These are phyloP conservation scores for Colletotrichum orbiculare DNA, from an alignment of 2,329 filamentous ascomycete species.

Conservation along the genomic window DNA sequence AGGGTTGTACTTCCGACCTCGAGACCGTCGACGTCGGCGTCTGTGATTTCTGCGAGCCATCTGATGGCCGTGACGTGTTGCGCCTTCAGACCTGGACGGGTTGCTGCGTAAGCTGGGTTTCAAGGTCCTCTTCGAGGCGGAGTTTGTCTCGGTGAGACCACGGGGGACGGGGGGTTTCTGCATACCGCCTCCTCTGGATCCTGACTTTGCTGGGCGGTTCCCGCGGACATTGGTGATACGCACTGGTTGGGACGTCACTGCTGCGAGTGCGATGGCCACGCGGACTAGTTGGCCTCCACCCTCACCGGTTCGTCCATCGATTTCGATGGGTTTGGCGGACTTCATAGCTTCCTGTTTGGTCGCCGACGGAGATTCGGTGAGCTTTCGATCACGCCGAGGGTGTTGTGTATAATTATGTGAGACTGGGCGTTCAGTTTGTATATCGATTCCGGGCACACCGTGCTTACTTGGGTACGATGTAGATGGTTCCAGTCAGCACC, in stretches of 20 bases:
- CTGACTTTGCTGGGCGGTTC: slow-evolving; percentile 53
- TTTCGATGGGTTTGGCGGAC: slow-evolving; percentile 50
- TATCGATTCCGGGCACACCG: no score
- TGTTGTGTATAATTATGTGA: no score
- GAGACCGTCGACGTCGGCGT: slow-evolving; percentile 62
- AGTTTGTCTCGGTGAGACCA: background rate
- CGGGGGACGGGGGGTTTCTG: background rate
- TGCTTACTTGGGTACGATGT: no score
- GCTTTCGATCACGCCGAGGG: no score
- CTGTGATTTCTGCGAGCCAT: slow-evolving; percentile 63
- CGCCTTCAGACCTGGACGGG: slow-evolving; percentile 63
- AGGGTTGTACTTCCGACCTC: slow-evolving; percentile 61
- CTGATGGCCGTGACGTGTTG: slow-evolving; percentile 69
- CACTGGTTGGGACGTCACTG: slow-evolving; percentile 64
- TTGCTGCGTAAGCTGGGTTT: background rate
- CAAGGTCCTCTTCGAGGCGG: background rate
- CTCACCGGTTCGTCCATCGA: slow-evolving; percentile 69
- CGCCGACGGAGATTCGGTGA: no score
- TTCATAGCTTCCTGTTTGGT: no score
- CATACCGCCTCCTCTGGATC: slow-evolving; percentile 43
- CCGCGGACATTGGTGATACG: slow-evolving; percentile 66
- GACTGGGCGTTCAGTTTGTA: no score
- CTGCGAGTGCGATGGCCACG: slow-evolving; percentile 65
- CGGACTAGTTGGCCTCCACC: slow-evolving; percentile 72
- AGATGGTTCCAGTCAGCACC: no score